These are phyloP conservation scores for Ambispora gerdemannii DNA, from an alignment of 192 early-diverging fungal genomes.

Conservation along the genomic window DNA sequence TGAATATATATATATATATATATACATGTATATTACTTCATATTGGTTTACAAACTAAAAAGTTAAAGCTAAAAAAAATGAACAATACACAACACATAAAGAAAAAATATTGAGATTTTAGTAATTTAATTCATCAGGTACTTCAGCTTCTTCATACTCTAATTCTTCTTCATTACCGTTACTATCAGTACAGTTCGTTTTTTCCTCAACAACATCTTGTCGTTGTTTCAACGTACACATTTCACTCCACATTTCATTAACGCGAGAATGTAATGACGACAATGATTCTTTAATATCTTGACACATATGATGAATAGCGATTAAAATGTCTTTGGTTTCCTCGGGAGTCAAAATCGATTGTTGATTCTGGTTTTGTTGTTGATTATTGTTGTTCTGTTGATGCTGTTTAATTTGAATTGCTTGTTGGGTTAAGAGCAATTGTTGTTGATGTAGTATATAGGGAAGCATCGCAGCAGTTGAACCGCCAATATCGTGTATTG, in stretches of 20 bases:
- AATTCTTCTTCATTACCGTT: too few relatives aligned
- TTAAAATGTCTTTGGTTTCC: constrained; percentile 1
- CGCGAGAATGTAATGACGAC: background rate
- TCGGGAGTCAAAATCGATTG: background rate
- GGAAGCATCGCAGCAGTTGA: background rate
- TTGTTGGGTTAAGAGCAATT: background rate
- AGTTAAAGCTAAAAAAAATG: too few relatives aligned
- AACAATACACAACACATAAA: too few relatives aligned
- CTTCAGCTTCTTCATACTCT: too few relatives aligned
- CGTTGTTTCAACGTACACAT: background rate
- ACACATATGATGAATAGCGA: constrained; percentile 7
- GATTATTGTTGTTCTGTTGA: too few relatives aligned
- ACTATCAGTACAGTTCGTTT: too few relatives aligned
- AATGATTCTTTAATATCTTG: constrained; percentile 15
- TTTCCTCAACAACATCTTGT: background rate
- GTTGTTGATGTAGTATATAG: constrained; percentile 8
- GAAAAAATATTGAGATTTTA: too few relatives aligned
- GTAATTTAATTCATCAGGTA: too few relatives aligned
- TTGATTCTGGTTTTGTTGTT: background rate
- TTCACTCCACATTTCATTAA: background rate
- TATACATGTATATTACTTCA: too few relatives aligned
- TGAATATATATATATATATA: too few relatives aligned
- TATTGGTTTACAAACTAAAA: too few relatives aligned
- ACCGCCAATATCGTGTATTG: background rate
- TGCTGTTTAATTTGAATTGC: background rate